Evolutionary conservation across 2,329 filamentous ascomycete genomes (phyloP).

Genomic region (Calonectria hongkongensis): DNA sequence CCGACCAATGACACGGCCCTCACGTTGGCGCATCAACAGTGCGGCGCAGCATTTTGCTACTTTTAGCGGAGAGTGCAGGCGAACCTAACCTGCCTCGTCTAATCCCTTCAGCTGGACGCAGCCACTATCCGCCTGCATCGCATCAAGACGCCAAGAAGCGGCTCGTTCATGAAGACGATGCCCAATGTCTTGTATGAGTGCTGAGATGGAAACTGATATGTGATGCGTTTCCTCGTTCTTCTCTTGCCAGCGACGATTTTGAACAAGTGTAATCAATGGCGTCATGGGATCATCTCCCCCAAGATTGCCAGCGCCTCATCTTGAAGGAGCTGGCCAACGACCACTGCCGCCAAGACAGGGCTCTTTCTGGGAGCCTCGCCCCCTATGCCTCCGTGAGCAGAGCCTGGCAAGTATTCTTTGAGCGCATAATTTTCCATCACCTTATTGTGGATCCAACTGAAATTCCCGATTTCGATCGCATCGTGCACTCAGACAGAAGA

Average conservation of each 20-base stretch:
- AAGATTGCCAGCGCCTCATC: not conserved
- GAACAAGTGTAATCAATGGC: not conserved
- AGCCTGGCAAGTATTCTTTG: not conserved
- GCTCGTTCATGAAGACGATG: constrained; percentile 2
- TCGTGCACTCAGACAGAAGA: not conserved
- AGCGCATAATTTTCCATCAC: not conserved
- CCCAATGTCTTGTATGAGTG: not conserved
- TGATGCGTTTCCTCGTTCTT: not conserved
- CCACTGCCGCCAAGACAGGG: not conserved
- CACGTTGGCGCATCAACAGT: not conserved
- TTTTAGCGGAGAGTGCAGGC: not conserved
- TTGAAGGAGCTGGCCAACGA: not conserved
- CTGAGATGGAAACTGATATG: not conserved
- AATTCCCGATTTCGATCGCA: constrained; percentile 2
- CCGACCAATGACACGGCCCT: not conserved
- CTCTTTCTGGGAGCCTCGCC: not conserved
- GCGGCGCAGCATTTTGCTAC: constrained; percentile 3
- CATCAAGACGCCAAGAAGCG: not conserved
- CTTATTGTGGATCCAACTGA: not conserved
- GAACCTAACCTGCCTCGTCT: not conserved
- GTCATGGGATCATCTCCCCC: not conserved
- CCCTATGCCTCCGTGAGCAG: not conserved
- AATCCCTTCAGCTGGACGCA: not conserved
- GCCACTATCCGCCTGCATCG: not conserved
- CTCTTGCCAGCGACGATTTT: not conserved